phyloP scores from a whole-genome alignment of 495 filamentous ascomycete species.

The Annulohypoxylon nitens region DNA sequence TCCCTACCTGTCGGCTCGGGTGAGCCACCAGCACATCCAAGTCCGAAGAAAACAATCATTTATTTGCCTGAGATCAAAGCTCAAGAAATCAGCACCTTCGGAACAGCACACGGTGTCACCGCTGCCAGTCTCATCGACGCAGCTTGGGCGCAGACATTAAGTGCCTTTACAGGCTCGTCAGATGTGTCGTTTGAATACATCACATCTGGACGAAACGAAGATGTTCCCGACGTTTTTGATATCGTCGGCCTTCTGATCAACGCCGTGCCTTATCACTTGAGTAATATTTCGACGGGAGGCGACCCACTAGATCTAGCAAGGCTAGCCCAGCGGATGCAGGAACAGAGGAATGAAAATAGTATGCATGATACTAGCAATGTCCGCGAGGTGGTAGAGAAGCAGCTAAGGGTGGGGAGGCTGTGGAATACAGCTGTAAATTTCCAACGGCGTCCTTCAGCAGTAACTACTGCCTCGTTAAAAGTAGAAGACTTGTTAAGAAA shows the following conservation, averaged over 20 bases:
- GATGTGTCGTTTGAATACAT: slow-evolving; percentile 3
- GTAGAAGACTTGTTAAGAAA: neutral
- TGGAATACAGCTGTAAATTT: neutral
- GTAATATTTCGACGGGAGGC: neutral
- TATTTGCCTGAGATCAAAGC: neutral
- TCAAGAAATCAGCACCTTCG: neutral
- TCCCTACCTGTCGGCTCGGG: neutral
- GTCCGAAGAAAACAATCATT: neutral
- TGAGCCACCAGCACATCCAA: neutral
- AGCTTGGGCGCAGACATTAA: neutral
- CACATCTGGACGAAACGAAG: neutral
- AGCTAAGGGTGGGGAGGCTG: neutral
- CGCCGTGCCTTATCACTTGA: neutral
- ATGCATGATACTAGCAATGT: neutral
- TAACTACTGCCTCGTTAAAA: neutral
- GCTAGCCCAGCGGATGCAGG: neutral
- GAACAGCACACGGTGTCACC: neutral
- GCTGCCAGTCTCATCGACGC: slow-evolving; percentile 1
- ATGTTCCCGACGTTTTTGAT: neutral
- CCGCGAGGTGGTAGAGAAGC: neutral
- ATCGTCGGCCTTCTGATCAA: neutral
- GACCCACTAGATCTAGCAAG: neutral
- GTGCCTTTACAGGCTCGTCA: neutral
- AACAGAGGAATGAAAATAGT: neutral
- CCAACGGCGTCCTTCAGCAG: neutral